These are phyloP conservation scores for Osmozyma mogii DNA, from an alignment of 805 yeast genomes.

Conservation along the genomic window DNA sequence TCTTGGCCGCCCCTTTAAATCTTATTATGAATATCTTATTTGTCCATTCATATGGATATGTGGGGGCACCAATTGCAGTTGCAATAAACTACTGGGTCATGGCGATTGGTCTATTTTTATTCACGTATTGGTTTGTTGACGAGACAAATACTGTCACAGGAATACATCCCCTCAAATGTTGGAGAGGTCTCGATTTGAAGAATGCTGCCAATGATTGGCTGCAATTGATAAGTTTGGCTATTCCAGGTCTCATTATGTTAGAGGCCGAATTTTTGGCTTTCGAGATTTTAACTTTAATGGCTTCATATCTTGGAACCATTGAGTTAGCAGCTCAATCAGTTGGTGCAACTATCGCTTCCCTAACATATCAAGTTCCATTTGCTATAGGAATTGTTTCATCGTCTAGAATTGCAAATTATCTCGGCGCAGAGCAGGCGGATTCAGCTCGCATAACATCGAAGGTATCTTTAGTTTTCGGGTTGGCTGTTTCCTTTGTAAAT, in stretches of 20 bases:
- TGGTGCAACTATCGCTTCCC: constrained; percentile 32
- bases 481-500: constrained; percentile 25
- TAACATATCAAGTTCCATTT: constrained; percentile 50
- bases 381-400: constrained; percentile 53
- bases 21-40: constrained; percentile 38
- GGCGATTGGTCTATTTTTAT: constrained; percentile 37
- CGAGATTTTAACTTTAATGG: constrained; percentile 47
- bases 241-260: constrained; percentile 51
- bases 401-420: constrained; percentile 48
- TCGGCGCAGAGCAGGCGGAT: constrained; percentile 38
- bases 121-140: constrained; percentile 28
- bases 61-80: constrained; percentile 55
- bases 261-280: constrained; percentile 56
- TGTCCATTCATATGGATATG: constrained; percentile 41
- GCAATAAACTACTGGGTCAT: constrained; percentile 50
- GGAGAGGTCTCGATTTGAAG: constrained; percentile 36
- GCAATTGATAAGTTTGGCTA: constrained; percentile 35
- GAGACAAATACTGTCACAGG: constrained; percentile 36
- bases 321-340: constrained; percentile 47
- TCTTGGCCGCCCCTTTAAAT: constrained; percentile 48
- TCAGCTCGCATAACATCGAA: constrained; percentile 30
- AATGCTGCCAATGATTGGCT: constrained; percentile 42
- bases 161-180: constrained; percentile 41
- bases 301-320: constrained; percentile 46
- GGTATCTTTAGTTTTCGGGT: constrained; percentile 31